Conservation (phyloP, 352 stramenopile species). For the Plasmopara halstedii region DNA sequence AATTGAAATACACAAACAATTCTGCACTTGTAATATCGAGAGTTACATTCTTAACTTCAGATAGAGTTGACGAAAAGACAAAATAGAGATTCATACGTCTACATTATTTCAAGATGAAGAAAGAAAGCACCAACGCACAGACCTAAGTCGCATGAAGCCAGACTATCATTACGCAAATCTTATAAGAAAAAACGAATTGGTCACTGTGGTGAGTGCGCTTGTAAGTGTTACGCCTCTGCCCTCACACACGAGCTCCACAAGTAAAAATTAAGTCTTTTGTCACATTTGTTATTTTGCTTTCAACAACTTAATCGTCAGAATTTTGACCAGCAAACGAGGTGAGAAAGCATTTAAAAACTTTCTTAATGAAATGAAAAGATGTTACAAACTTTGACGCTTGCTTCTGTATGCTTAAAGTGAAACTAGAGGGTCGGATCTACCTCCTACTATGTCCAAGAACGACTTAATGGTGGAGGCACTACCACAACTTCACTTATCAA, state of each 20-base stretch:
- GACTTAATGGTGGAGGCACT: slow-evolving; percentile 27
- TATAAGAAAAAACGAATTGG: slow-evolving; percentile 15
- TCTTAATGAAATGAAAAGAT: too few relatives aligned
- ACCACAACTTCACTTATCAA: slow-evolving; percentile 28
- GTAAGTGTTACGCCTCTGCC: slow-evolving; percentile 11
- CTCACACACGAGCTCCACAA: slow-evolving; percentile 3
- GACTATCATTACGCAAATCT: slow-evolving; percentile 12
- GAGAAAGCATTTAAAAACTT: too few relatives aligned
- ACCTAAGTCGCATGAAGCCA: not conserved
- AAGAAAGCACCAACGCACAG: too few relatives aligned
- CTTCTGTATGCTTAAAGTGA: too few relatives aligned
- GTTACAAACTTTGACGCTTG: too few relatives aligned
- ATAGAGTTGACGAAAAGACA: too few relatives aligned
- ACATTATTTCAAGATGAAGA: too few relatives aligned
- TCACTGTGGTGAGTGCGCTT: slow-evolving; percentile 21
- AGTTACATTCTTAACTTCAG: too few relatives aligned
- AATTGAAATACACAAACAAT: too few relatives aligned
- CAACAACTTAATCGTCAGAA: not conserved
- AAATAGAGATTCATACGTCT: too few relatives aligned
- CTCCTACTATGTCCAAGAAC: slow-evolving; percentile 28
- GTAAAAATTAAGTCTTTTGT: not conserved
- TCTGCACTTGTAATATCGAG: too few relatives aligned
- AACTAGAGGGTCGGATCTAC: slow-evolving; percentile 6
- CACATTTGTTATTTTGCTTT: slow-evolving; percentile 21
- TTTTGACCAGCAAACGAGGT: too few relatives aligned